Conservation (phyloP, 2,329 filamentous ascomycete species). For the Ascochyta koolunga region DNA sequence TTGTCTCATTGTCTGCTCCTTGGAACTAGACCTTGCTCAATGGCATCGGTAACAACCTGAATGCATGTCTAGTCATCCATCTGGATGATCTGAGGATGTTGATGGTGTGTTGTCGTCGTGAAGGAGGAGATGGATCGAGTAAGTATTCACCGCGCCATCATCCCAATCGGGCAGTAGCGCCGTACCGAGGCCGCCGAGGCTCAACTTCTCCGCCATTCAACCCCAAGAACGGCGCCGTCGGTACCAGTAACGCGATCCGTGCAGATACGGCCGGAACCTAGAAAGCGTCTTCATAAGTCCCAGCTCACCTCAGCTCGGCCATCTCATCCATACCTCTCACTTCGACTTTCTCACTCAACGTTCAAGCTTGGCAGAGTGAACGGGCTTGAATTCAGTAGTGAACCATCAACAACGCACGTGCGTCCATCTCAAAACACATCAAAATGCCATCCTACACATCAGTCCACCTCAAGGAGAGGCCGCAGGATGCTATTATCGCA, state of each 20-base stretch:
- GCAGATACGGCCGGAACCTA: slow-evolving; percentile 10
- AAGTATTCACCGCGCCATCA: background rate
- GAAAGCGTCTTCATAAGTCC: slow-evolving; percentile 2
- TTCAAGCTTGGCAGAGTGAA: background rate
- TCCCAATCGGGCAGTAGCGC: slow-evolving; percentile 10
- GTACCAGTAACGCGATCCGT: slow-evolving; percentile 24
- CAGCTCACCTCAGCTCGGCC: background rate
- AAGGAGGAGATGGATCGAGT: too few relatives aligned
- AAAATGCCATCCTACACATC: slow-evolving; percentile 51
- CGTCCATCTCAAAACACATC: background rate
- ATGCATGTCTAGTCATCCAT: too few relatives aligned
- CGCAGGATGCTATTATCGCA: slow-evolving; percentile 64
- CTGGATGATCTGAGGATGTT: too few relatives aligned
- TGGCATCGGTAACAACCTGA: too few relatives aligned
- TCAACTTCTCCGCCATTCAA: slow-evolving; percentile 28
- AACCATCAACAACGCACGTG: background rate
- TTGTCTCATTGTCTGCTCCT: too few relatives aligned
- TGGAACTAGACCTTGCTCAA: too few relatives aligned
- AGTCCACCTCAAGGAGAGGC: slow-evolving; percentile 68
- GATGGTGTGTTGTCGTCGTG: too few relatives aligned
- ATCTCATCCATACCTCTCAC: background rate
- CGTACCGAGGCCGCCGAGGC: slow-evolving; percentile 15
- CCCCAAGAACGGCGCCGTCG: slow-evolving; percentile 19
- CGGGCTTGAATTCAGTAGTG: background rate
- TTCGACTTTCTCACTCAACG: background rate